Evolutionary conservation across 495 filamentous ascomycete genomes (phyloP).

Genomic region (Penicillium coprophilum): DNA sequence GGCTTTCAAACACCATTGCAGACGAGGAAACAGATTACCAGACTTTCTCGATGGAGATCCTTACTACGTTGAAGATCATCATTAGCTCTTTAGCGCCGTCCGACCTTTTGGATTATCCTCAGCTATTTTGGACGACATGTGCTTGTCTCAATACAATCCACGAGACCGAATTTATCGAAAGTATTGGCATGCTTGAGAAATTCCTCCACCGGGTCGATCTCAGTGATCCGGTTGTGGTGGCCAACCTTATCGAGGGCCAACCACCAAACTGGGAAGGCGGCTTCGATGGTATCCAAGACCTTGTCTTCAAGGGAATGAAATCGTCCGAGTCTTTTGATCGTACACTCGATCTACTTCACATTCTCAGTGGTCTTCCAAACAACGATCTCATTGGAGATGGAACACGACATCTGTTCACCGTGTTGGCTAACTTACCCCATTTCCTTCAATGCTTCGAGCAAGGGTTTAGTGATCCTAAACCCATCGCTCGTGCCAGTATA

Average conservation of each 20-base stretch:
- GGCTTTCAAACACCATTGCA: slow-evolving; percentile 93
- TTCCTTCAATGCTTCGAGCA: slow-evolving; percentile 81
- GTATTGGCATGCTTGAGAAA: slow-evolving; percentile 86
- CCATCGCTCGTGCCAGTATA: slow-evolving; percentile 61
- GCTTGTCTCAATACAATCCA: slow-evolving; percentile 95
- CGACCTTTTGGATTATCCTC: slow-evolving; percentile 82
- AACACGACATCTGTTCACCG: slow-evolving; percentile 75
- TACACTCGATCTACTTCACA: slow-evolving; percentile 75
- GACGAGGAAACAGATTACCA: slow-evolving; percentile 90
- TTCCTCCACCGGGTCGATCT: slow-evolving; percentile 83
- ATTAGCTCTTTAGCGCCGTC: slow-evolving; percentile 77
- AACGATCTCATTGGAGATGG: slow-evolving; percentile 79
- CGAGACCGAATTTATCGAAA: slow-evolving; percentile 90
- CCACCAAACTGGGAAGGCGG: slow-evolving; percentile 85
- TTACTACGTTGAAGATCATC: slow-evolving; percentile 88
- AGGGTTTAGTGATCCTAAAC: slow-evolving; percentile 50
- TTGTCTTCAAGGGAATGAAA: slow-evolving; percentile 87
- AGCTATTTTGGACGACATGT: slow-evolving; percentile 96
- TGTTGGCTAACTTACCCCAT: slow-evolving; percentile 85
- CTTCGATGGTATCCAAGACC: slow-evolving; percentile 82
- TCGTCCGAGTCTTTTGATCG: slow-evolving; percentile 78
- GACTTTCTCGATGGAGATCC: slow-evolving; percentile 95
- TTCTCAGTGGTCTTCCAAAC: slow-evolving; percentile 74
- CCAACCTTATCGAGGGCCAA: slow-evolving; percentile 69
- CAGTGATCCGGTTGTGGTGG: slow-evolving; percentile 62